Conservation (phyloP, 257 asterid genomes). For the Solanum pinnatisectum region DNA sequence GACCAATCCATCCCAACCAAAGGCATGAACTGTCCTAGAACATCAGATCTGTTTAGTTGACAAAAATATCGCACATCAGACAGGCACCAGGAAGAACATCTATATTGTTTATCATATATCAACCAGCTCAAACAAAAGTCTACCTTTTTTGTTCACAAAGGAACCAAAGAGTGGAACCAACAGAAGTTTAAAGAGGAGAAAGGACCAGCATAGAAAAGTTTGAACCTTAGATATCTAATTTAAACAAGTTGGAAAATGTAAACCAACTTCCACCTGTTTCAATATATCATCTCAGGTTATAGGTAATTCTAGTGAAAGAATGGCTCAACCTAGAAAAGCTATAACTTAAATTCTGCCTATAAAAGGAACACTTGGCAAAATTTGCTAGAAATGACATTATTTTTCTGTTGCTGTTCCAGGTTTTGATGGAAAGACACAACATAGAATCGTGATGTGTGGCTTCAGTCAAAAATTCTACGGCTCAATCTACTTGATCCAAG, state of each 20-base stretch:
- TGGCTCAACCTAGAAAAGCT: not conserved
- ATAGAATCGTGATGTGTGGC: not conserved
- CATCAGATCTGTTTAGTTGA: constrained; percentile 52
- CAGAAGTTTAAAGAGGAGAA: not conserved
- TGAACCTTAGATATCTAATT: not conserved
- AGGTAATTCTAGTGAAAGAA: not conserved
- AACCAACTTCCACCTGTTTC: not conserved
- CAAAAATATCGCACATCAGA: not conserved
- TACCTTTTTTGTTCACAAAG: not conserved
- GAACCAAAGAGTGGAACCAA: not conserved
- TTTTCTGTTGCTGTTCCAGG: not conserved
- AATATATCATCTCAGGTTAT: not conserved
- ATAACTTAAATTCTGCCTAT: not conserved
- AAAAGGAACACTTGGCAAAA: not conserved
- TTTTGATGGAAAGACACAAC: not conserved
- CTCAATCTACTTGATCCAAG: not conserved
- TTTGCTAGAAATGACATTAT: not conserved
- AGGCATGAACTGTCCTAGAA: constrained; percentile 93
- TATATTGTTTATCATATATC: not conserved
- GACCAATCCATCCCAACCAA: constrained; percentile 98
- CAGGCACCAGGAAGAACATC: not conserved
- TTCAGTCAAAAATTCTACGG: not conserved
- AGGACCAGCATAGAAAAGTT: not conserved
- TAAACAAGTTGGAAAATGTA: not conserved
- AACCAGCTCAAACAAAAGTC: not conserved